phyloP scores from a whole-genome alignment of 2,329 filamentous ascomycete species.

The Monilinia fructigena region DNA sequence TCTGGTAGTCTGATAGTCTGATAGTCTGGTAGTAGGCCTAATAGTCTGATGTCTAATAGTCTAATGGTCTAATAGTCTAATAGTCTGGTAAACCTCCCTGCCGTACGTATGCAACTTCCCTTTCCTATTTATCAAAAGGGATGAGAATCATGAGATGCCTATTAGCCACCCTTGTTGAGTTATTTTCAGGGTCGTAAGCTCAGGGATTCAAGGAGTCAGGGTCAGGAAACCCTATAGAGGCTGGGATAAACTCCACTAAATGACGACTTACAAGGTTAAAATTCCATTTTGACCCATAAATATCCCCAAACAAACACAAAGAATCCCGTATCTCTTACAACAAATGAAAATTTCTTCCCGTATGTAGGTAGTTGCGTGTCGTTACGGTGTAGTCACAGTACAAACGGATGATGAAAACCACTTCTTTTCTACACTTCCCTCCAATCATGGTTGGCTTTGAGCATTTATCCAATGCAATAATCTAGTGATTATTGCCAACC shows the following conservation, averaged over 20 bases:
- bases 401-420: neutral
- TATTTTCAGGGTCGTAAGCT: conserved; percentile 10
- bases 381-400: neutral
- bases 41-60: no score
- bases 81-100: no score
- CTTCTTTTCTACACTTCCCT: neutral
- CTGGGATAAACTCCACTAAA: conserved; percentile 1
- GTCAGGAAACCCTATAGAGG: neutral
- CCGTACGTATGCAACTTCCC: neutral
- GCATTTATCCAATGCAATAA: neutral
- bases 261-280: conserved; percentile 13
- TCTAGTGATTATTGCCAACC: neutral
- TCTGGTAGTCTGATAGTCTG: no score
- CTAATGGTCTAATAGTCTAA: no score
- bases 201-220: neutral
- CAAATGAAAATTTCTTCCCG: neutral
- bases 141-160: neutral
- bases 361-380: no score
- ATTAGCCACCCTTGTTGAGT: conserved; percentile 1
- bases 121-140: neutral
- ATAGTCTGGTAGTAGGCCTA: no score
- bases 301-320: neutral
- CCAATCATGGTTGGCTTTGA: conserved; percentile 3
- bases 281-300: neutral
- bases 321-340: conserved; percentile 1